Evolutionary conservation across 148 eudicot genomes (phyloP), one percentile per base, ranked within the genome.

Genomic region (Polygonum maritimum): DNA sequence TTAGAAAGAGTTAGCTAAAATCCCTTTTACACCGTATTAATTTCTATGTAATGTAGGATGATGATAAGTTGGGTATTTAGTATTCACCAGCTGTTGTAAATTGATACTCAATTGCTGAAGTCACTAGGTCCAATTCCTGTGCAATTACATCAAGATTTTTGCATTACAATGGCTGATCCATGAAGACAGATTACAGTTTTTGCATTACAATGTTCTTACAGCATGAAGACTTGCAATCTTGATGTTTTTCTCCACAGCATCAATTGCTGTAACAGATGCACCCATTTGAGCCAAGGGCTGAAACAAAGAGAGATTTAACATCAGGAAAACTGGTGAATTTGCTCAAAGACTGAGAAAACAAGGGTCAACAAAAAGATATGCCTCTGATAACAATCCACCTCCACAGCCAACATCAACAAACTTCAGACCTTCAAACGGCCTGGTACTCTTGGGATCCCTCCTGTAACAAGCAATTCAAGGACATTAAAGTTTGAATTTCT

Each of bases 201-300:
- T 6, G 44, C 12, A n/a, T n/a, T n/a, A n/a, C n/a, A 40, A 40
- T 40, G 40, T 4, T 39, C 74, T 70, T 90, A 94, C 98, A 76
- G 95, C 93, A 82, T 94, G 98, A 79, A 94, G 86, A 54, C 89
- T 86, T 41, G 98, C 98, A 80, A 94, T 89, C 78, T 86, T 89
- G 80, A 94, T 86, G 78, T 94, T 94, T 81, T 90, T 90, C 76
- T 94, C 98, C 81, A 90, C 92, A 62, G 92, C 97, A 83, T 94
- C 98, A 75, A 94, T 70, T 75, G 95, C 97, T 15, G 83, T 94
- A 38, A 94, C 98, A 49, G 84, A 77, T 78, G 98, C 98, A 79
- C 98, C 98, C 97, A 94, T 85, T 19, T 95, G 93, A 77, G 98
- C 95, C 88, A 94, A 85, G 76, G 98, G 96, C 98, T 92, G 86